Evolutionary conservation across 148 eudicot species (phyloP).

Genomic region (Vaccinium darrowii): DNA sequence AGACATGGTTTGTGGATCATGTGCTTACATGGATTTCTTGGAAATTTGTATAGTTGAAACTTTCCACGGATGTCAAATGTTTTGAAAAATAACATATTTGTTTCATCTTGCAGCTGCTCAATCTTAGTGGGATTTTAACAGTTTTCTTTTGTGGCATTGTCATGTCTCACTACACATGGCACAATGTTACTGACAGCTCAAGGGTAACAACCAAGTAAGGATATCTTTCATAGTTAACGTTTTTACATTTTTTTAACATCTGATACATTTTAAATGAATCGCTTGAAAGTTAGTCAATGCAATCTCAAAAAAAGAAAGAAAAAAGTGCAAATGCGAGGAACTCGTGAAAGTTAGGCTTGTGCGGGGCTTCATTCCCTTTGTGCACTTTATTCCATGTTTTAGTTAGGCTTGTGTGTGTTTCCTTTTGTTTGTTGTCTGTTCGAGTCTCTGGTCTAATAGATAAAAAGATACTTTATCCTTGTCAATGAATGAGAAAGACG

Average conservation of each 20-base stretch:
- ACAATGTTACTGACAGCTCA: slow-evolving; percentile 76
- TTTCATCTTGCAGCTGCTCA: slow-evolving; percentile 53
- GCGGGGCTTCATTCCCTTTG: neutral
- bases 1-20: neutral
- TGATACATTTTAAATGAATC: neutral
- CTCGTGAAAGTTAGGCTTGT: neutral
- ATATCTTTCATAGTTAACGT: neutral
- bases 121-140: slow-evolving; percentile 75
- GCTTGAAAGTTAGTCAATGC: neutral
- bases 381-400: neutral
- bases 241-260: neutral
- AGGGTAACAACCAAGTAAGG: slow-evolving; percentile 79
- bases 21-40: neutral
- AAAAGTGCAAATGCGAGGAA: neutral
- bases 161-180: slow-evolving; percentile 91
- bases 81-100: neutral
- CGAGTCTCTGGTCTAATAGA: neutral
- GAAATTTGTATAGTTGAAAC: neutral
- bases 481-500: neutral
- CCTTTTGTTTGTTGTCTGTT: neutral
- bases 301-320: neutral
- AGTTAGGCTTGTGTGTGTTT: neutral
- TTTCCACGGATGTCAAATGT: neutral
- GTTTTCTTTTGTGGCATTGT: slow-evolving; percentile 72
- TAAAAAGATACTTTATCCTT: neutral